phyloP scores from a whole-genome alignment of 768 basidiomycete species.

The Phylloporus scabripes region DNA sequence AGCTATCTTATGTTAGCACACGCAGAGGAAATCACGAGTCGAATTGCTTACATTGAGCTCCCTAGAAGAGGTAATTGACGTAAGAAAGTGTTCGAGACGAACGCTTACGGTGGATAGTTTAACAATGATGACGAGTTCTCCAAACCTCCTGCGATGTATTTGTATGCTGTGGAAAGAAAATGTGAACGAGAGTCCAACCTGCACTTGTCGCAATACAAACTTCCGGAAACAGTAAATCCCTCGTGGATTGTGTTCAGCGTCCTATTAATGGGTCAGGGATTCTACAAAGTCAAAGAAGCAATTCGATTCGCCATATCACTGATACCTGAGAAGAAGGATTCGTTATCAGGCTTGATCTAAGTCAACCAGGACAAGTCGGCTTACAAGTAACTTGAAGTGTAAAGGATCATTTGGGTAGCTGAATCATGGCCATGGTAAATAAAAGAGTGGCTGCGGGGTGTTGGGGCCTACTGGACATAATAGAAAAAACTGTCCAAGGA shows the following conservation, averaged over 20 bases:
- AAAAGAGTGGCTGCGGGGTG: too few species aligned
- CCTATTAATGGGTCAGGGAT: background rate
- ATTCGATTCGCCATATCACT: too few species aligned
- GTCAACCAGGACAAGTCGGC: background rate
- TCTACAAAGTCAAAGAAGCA: too few species aligned
- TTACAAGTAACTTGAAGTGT: background rate
- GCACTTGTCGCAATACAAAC: background rate
- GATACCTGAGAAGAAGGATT: too few species aligned
- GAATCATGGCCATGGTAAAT: background rate
- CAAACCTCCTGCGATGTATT: background rate
- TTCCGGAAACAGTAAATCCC: background rate
- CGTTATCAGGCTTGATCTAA: too few species aligned
- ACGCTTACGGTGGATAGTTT: background rate
- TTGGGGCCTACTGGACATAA: background rate
- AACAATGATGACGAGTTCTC: background rate
- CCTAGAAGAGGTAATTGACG: background rate
- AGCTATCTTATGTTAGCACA: background rate
- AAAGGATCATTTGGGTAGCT: background rate
- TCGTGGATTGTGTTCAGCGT: background rate
- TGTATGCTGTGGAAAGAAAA: background rate
- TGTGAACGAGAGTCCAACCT: background rate
- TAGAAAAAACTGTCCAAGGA: conserved; percentile 3
- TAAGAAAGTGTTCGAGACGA: background rate
- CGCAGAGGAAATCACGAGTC: too few species aligned
- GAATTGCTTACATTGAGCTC: background rate